Evolutionary conservation across 352 stramenopile species (phyloP).

Genomic region (Phytophthora fragariaefolia): DNA sequence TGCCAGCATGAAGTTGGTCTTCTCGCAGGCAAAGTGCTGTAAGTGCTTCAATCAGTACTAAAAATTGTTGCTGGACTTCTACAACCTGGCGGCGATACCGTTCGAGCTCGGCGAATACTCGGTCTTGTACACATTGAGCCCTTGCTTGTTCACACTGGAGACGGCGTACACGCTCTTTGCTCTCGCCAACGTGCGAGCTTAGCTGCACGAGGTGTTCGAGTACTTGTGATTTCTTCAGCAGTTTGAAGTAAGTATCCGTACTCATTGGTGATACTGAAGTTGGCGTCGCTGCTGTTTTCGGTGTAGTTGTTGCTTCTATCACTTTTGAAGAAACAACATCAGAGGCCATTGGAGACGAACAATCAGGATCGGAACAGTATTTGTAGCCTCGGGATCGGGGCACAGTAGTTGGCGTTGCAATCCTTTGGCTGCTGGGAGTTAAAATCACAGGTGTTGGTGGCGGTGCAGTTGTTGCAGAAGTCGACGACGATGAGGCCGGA

Average conservation of each 20-base stretch:
- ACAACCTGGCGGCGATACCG: slow-evolving; percentile 58
- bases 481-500: slow-evolving; percentile 15
- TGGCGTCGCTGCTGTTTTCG: slow-evolving; percentile 12
- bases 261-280: slow-evolving; percentile 41
- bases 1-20: slow-evolving; percentile 37
- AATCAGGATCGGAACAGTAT: slow-evolving; percentile 46
- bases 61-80: slow-evolving; percentile 57
- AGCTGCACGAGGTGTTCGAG: slow-evolving; percentile 60
- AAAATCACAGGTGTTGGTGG: slow-evolving; percentile 16
- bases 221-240: slow-evolving; percentile 75
- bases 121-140: slow-evolving; percentile 55
- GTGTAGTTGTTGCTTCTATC: neutral
- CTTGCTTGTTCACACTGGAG: slow-evolving; percentile 57
- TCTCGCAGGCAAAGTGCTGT: slow-evolving; percentile 51
- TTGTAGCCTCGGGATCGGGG: slow-evolving; percentile 35
- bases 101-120: slow-evolving; percentile 61
- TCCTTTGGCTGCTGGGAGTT: slow-evolving; percentile 15
- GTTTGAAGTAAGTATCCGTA: slow-evolving; percentile 65
- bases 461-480: neutral
- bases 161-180: slow-evolving; percentile 50
- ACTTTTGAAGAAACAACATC: slow-evolving; percentile 4
- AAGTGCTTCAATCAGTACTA: slow-evolving; percentile 57
- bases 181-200: slow-evolving; percentile 45
- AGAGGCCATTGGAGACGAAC: slow-evolving; percentile 24
- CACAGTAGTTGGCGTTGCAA: slow-evolving; percentile 2